Percentiles rank a stretch among this genome's conserved stretches.
Conservation (phyloP, 345 rosid genomes). For the Pistacia vera region DNA sequence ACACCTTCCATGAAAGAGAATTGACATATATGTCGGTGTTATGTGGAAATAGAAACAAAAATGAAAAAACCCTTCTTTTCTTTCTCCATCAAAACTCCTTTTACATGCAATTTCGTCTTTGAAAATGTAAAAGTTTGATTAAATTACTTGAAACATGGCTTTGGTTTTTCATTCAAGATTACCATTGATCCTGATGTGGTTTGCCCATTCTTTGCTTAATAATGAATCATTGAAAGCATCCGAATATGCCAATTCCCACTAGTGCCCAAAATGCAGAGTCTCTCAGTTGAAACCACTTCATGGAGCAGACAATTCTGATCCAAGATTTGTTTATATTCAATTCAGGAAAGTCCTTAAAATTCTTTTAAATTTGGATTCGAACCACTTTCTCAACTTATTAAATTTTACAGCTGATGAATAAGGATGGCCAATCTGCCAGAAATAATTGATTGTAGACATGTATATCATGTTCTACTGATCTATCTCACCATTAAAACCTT, state of each 20-base stretch:
- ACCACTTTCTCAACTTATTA: background rate
- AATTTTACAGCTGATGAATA: background rate
- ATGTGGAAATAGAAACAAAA: background rate
- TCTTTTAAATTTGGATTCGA: background rate
- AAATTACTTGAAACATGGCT: background rate
- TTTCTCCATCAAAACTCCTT: background rate
- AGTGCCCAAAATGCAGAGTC: no score
- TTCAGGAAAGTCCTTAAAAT: background rate
- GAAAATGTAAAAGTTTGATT: background rate
- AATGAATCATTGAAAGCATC: no score
- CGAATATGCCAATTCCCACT: no score
- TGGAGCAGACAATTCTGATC: no score
- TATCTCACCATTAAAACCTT: background rate
- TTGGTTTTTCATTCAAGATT: background rate
- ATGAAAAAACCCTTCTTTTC: background rate
- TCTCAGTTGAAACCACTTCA: no score
- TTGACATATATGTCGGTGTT: constrained; percentile 11
- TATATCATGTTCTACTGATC: background rate
- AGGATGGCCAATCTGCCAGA: background rate
- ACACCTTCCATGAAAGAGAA: background rate
- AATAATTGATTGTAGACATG: background rate
- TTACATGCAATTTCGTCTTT: background rate
- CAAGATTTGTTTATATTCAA: no score
- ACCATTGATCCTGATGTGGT: background rate
- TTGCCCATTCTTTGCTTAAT: no score